Base-by-base conservation (phyloP, 805 yeast genomes). In the Wickerhamiella kazuoi region DNA sequence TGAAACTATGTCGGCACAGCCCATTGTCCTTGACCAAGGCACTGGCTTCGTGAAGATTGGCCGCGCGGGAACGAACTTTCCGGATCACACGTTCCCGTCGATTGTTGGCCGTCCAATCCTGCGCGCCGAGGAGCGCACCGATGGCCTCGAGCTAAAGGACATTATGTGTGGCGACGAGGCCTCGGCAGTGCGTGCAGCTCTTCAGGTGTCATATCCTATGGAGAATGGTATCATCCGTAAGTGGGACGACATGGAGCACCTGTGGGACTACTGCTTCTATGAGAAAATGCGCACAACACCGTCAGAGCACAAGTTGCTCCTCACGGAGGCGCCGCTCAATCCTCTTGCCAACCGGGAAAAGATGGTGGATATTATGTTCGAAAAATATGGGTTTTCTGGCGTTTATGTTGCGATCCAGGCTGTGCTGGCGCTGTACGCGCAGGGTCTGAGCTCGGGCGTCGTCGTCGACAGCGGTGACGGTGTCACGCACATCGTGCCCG, bases 381-480 rank as follows among this genome's bases (percentile, higher is more conserved):
- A 86, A 57, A 77, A 77, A 55, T 86, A 84, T 60, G 72, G 76
- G 42, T 80, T 84, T 57, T 83, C 87, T 30, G 95, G 94, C 16
- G 93, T 86, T 8, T 86, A 87, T 50, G 94, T 86, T 35, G 94
- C 95, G 17, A 83, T 82, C 53, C 96, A 87, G 65, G 97, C 97
- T 3, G 98, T 90, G n/a, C 69, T 90, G 54, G 97, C 97, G 0
- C 69, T 90, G 41, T 90, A 90, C 52, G 97, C 97, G 2, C 97
- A 90, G 63, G 97, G 97, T 45, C 69, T 87, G 50, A 78, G 93
- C 20, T 80, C 94, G 0, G 98, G 98, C 51, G 97, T 90, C 16
- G 98, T 90, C 42, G 97, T 90, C 18, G 98, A 90, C 60, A 83
- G 95, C 3, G 98, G 98, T 54, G 97, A 86, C 58, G 97, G 97